Evolutionary conservation across 2,329 filamentous ascomycete species (phyloP).

Genomic region (Rhynchosporium graminicola): DNA sequence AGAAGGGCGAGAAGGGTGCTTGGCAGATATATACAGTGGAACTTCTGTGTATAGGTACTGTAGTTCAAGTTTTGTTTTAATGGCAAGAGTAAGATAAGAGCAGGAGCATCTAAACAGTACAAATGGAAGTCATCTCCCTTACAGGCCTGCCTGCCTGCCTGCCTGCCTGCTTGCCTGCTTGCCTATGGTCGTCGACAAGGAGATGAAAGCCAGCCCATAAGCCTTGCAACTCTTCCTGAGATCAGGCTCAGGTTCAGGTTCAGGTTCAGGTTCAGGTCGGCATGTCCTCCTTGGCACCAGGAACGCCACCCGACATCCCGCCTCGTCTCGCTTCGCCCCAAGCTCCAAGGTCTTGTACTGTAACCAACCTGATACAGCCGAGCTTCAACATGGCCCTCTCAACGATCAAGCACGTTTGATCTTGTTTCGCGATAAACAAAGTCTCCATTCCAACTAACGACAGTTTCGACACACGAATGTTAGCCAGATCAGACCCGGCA

Average conservation of each 20-base stretch:
- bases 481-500: slow-evolving; percentile 10
- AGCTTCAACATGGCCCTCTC: slow-evolving; percentile 11
- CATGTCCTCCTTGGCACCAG: neutral
- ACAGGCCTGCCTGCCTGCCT: too few relatives aligned
- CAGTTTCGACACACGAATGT: neutral
- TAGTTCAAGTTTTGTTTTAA: too few relatives aligned
- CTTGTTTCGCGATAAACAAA: slow-evolving; percentile 20
- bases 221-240: neutral
- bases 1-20: neutral
- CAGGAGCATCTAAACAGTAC: too few relatives aligned
- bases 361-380: slow-evolving; percentile 15
- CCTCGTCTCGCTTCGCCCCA: too few relatives aligned
- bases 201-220: too few relatives aligned
- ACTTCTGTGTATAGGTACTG: too few relatives aligned
- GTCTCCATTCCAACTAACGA: slow-evolving; percentile 2
- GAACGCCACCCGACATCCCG: neutral
- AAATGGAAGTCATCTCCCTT: too few relatives aligned
- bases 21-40: too few relatives aligned
- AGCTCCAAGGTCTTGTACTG: slow-evolving; percentile 6
- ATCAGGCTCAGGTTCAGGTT: neutral
- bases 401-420: slow-evolving; percentile 18
- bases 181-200: too few relatives aligned
- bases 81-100: too few relatives aligned
- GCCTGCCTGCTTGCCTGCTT: too few relatives aligned
- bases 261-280: neutral